Evolutionary conservation across 345 rosid genomes (phyloP), one percentile per base, ranked within the genome.

Genomic region (Pistacia atlantica): DNA sequence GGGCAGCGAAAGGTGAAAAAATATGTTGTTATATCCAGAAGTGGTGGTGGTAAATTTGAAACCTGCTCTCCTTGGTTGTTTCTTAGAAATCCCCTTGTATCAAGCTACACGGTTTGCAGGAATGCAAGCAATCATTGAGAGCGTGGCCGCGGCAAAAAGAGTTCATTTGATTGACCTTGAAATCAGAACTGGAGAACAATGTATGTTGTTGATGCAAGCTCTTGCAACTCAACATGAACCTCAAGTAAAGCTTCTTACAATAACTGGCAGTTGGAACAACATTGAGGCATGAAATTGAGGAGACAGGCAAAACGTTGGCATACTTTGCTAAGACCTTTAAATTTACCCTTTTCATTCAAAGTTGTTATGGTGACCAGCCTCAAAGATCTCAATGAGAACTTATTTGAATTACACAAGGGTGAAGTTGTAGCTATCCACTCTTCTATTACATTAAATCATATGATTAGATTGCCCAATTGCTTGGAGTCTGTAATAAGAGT

Each of bases 181-280:
- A 54, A 81, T 90, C 63, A 65, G 62, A 62, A 56, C 9, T 22
- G 90, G 93, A 9, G 49, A 52, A 46, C 90, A 86, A 12, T 88
- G 88, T 83, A 75, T 82, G 1, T 18, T 80, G 25, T 69, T 90
- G 71, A 83, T 88, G 86, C 89, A 88, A 78, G 90, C 93, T 76
- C 86, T 88, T 18, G 78, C 46, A 42, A 42, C 83, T 28, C 72
- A 77, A 54, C 55, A 62, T 2, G 78, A 79, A 20, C 66, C 28
- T 33, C 75, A 79, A 1, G 13, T 85, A 42, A 85, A 86, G 80
- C 89, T 81, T 57, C 78, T 88, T 49, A 90, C 75, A 77, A 77
- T 85, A 28, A 83, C 90, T 11, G 87, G 87, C 90, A 0, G 49
- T 87, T 1, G 86, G 84, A 55, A 82, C 79, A 5, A 64, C 49